Conservation (phyloP, 2,329 filamentous ascomycete species). For the Ilyonectria destructans region DNA sequence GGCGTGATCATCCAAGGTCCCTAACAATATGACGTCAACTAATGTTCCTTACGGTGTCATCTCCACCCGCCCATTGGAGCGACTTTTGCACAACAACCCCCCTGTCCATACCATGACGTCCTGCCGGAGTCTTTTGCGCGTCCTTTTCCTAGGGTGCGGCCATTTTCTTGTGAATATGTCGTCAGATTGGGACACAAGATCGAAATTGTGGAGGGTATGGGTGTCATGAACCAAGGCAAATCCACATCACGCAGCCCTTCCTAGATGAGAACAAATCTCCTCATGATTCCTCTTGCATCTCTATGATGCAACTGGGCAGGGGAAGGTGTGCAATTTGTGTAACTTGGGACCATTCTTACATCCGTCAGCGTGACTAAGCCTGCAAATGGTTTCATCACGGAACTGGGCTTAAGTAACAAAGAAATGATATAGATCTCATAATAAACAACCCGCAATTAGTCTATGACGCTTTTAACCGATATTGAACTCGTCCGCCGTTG, state of each 20-base stretch:
- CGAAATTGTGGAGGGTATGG: conserved; percentile 33
- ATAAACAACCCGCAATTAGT: conserved; percentile 1
- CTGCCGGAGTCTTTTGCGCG: conserved; percentile 42
- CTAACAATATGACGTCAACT: conserved; percentile 47
- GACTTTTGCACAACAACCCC: conserved; percentile 34
- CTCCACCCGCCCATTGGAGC: conserved; percentile 33
- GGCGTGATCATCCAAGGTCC: conserved; percentile 23
- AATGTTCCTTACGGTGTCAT: conserved; percentile 23
- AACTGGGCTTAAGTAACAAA: background rate
- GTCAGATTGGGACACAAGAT: conserved; percentile 21
- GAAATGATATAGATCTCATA: background rate
- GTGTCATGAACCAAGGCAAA: conserved; percentile 22
- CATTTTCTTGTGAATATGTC: conserved; percentile 7
- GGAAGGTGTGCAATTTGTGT: background rate
- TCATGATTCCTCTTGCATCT: conserved; percentile 1
- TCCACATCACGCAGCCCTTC: conserved; percentile 17
- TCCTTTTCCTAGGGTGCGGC: conserved; percentile 26
- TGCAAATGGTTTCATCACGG: background rate
- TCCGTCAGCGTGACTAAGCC: background rate
- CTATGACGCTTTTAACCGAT: conserved; percentile 65
- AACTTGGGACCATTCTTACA: conserved; percentile 33
- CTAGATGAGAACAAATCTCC: background rate
- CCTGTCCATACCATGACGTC: conserved; percentile 44
- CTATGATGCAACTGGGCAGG: conserved; percentile 17
- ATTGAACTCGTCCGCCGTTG: conserved; percentile 78